Percentiles rank a stretch among this genome's conserved stretches.
Conservation (phyloP, 495 filamentous ascomycete species). For the Hypoxylon fragiforme region DNA sequence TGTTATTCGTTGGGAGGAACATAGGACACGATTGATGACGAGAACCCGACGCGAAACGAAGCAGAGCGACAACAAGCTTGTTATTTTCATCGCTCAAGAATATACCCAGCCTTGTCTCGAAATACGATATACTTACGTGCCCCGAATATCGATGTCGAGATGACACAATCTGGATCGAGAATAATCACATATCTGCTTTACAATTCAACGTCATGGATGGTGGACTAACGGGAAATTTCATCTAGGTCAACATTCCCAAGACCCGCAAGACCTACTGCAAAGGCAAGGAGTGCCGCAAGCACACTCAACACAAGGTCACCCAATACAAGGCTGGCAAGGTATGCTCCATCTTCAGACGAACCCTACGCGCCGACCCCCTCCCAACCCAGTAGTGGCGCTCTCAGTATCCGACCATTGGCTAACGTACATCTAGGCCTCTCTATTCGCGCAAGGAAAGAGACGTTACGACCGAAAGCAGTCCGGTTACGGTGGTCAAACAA, state of each 20-base stretch:
- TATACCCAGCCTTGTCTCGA: background rate
- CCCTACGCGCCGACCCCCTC: background rate
- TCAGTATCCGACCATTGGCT: conserved; percentile 5
- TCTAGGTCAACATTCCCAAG: conserved; percentile 64
- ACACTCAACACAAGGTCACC: conserved; percentile 69
- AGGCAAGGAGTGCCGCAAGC: conserved; percentile 91
- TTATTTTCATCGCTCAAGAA: background rate
- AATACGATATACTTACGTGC: too few relatives aligned
- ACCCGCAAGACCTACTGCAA: conserved; percentile 85
- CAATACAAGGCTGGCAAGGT: conserved; percentile 94
- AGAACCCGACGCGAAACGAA: conserved; percentile 8
- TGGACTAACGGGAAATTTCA: conserved; percentile 66
- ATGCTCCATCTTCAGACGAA: conserved; percentile 4
- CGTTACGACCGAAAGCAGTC: conserved; percentile 99
- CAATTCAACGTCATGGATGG: background rate
- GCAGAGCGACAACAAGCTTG: background rate
- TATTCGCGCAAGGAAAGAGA: conserved; percentile 98
- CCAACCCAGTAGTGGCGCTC: background rate
- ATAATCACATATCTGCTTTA: background rate
- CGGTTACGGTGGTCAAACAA: conserved; percentile 99
- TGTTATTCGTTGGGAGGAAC: conserved; percentile 3
- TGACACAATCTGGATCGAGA: conserved; percentile 1
- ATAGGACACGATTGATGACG: background rate
- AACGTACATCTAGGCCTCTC: conserved; percentile 52
- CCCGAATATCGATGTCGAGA: background rate